phyloP scores from a whole-genome alignment of 768 basidiomycete genomes.

The Roridomyces roridus region DNA sequence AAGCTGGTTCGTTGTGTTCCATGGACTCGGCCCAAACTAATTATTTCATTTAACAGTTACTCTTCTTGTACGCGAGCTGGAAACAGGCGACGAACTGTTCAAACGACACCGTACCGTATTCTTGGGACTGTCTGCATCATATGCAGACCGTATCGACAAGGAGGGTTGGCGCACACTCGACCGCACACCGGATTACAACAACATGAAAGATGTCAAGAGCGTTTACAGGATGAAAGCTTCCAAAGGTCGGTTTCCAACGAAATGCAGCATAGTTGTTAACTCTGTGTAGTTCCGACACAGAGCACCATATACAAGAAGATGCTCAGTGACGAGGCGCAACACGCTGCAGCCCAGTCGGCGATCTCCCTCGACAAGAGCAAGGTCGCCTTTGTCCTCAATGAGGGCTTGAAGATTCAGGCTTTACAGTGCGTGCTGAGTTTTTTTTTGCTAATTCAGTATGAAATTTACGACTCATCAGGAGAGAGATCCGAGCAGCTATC shows the following conservation, averaged over 20 bases:
- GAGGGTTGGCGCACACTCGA: not conserved
- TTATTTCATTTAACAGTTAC: not conserved
- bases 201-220: not conserved
- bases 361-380: not conserved
- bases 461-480: not conserved
- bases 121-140: not conserved
- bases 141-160: not conserved
- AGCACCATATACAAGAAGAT: not conserved
- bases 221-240: not conserved
- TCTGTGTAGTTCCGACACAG: not conserved
- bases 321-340: not conserved
- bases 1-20: not conserved
- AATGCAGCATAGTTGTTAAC: too few species aligned
- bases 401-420: not conserved
- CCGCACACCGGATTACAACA: not conserved
- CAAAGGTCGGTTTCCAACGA: not conserved
- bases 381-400: not conserved
- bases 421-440: not conserved
- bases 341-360: not conserved
- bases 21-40: too few species aligned
- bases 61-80: not conserved
- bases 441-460: too few species aligned
- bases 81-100: not conserved
- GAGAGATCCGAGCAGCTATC: not conserved
- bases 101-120: not conserved